Conservation (phyloP, 371 early-diverging fungal species). For the Actinomortierella ambigua region DNA sequence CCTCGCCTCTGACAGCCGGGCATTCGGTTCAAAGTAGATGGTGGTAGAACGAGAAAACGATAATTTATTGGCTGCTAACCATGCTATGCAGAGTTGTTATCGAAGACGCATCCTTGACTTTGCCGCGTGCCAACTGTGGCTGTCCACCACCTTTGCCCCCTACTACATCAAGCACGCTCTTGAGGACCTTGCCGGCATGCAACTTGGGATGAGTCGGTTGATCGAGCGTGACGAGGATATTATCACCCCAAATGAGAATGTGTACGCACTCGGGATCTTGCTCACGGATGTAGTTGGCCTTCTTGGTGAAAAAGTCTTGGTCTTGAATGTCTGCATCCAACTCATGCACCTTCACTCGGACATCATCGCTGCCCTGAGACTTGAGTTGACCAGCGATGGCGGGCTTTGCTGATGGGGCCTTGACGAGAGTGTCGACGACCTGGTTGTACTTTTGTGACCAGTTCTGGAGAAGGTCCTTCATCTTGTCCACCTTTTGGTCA, state of each 20-base stretch:
- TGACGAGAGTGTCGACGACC: conserved; percentile 1
- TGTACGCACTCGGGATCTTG: conserved; percentile 51
- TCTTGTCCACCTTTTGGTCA: conserved; percentile 34
- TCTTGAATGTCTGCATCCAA: conserved; percentile 57
- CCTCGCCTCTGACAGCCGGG: too few relatives aligned
- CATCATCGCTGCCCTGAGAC: conserved; percentile 13
- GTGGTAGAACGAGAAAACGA: too few relatives aligned
- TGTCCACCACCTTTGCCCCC: conserved; percentile 53
- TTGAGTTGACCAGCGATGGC: conserved; percentile 7
- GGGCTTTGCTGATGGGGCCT: not conserved
- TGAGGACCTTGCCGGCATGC: conserved; percentile 55
- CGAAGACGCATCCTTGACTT: not conserved
- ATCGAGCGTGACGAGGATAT: conserved; percentile 55
- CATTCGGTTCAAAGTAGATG: too few relatives aligned
- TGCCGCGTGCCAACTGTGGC: conserved; percentile 45
- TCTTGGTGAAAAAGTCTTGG: conserved; percentile 53
- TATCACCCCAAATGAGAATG: conserved; percentile 57
- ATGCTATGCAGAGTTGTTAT: too few relatives aligned
- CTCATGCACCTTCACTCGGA: conserved; percentile 53
- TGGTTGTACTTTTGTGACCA: conserved; percentile 3
- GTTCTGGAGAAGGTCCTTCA: conserved; percentile 8
- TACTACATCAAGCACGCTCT: conserved; percentile 29
- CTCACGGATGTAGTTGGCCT: conserved; percentile 56
- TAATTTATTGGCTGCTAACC: too few relatives aligned
- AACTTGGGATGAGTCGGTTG: conserved; percentile 45